Base-by-base conservation (phyloP, 2,329 filamentous ascomycete species). In the Mycosphaerella arachidis region DNA sequence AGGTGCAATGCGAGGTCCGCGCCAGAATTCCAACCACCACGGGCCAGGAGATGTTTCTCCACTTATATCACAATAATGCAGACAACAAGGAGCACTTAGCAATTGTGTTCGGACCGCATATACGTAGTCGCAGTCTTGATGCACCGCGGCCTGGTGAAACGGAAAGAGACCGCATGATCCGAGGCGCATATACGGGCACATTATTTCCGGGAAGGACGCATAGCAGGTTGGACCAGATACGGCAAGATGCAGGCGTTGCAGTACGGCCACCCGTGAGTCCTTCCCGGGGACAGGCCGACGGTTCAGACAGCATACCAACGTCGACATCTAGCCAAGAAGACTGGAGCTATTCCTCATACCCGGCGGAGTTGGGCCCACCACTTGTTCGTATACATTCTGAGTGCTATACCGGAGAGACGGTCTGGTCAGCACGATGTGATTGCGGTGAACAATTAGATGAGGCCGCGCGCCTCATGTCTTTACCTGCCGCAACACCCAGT, bases 371-470 rank as follows among this genome's bases (percentile, higher is more conserved):
- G 3, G 72, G 75, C 12, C 76, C 88, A 1, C 91, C 94, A 0
- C 80, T 99, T 43, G 93, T 99, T 51, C 85, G 94, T 59, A 99
- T 99, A 72, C 94, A 99, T 75, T 96, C 91, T 3, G 94, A 99
- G 76, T 99, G 94, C 78, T 99, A 99, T 76, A 99, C 94, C 0
- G 94, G 94, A 60, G 94, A 99, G 80, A 99, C 94, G 0, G 94
- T 95, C 0, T 97, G 94, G 94, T 97, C 92, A 7, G 93, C 94
- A 37, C 87, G 94, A 30, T 99, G 94, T 78, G 94, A 99, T 77
- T 99, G 94, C 74, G 94, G 94, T 58, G 94, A 99, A 77, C 94
- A 99, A 74, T 83, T 99, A 1, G 94, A 99, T 74, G 94, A 99
- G 78, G 94, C 94, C 1, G 94, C 93, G 1, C 84, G 94, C 29